Base-by-base conservation (phyloP, 345 rosid species). In the Populus deltoides region DNA sequence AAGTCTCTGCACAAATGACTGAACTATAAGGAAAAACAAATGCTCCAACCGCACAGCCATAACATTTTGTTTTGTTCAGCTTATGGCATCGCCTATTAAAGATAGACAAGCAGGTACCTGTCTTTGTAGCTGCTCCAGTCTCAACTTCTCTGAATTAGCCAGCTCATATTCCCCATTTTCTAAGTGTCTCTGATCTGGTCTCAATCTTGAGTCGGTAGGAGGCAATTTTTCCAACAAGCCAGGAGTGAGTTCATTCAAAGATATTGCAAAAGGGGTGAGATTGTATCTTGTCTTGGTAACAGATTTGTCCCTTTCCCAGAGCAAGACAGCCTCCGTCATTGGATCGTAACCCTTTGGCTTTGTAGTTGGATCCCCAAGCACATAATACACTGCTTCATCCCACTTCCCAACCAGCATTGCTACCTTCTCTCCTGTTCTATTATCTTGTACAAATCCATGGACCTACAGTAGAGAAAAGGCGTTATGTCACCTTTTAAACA, bases 361-460 rank as follows among this genome's bases (percentile, higher is more conserved):
- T 61, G 87, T 86, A 2, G 91, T 90, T 65, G 93, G 97, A 88
- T 94, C 97, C 71, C 98, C 98, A 74, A 90, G 77, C 29, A 92
- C 98, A 77, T 93, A 92, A 89, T 96, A 96, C 93, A 96, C 87
- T 53, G 97, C 99, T 80, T 89, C 99, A 74, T 97, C 99, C 99
- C 99, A 97, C 90, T 97, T 97, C 9, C 99, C 98, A 68, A 97
- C 85, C 87, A 97, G 75, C 90, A 94, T 82, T 43, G 98, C 99
- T 47, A 97, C 97, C 89, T 92, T 97, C 90, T 94, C 97, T 73
- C 97, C 99, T 1, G 96, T 97, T 80, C 90, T 90, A 71, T 90
- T 93, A 81, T 97, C 97, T 88, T 92, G 97, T 82, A 97, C 97
- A 87, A 97, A 94, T 67, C 99, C 97, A 76, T 97, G 99, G 84